These are phyloP conservation scores for Populus nigra DNA, from an alignment of 345 rosid genomes.

Conservation along the genomic window DNA sequence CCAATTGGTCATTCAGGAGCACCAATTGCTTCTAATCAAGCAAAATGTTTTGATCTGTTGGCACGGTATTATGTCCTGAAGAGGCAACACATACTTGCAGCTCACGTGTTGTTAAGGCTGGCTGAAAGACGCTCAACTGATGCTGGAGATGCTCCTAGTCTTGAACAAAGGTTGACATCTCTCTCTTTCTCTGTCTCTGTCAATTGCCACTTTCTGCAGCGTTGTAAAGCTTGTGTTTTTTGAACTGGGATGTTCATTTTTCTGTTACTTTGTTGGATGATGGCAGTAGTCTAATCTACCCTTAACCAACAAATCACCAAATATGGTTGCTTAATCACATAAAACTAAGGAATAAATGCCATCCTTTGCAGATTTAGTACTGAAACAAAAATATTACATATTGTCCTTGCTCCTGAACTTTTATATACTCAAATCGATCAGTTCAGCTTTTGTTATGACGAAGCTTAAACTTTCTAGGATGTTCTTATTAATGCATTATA, in stretches of 20 bases:
- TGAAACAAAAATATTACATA: not conserved
- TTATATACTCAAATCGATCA: not conserved
- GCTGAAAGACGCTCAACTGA: conserved; percentile 80
- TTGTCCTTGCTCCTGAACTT: not conserved
- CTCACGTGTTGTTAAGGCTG: conserved; percentile 84
- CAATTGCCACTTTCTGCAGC: not conserved
- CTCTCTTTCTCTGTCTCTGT: not conserved
- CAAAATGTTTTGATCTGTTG: conserved; percentile 80
- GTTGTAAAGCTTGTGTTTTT: not conserved
- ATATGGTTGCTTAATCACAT: not conserved
- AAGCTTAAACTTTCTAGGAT: not conserved
- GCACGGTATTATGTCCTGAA: conserved; percentile 88
- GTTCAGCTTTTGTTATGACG: not conserved
- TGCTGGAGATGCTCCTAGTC: conserved; percentile 56
- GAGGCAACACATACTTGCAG: conserved; percentile 93
- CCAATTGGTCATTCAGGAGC: conserved; percentile 59
- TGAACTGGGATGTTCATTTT: not conserved
- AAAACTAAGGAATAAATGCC: not conserved
- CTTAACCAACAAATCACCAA: not conserved
- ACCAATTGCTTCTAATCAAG: conserved; percentile 54
- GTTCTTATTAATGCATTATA: not conserved
- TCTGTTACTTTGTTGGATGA: not conserved
- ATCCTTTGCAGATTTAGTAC: not conserved
- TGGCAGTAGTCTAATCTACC: not conserved
- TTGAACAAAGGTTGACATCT: conserved; percentile 66